Percentiles rank a stretch among this genome's conserved stretches.
Evolutionary conservation across 495 filamentous ascomycete genomes (phyloP).

Genomic region (Penicillium manginii): DNA sequence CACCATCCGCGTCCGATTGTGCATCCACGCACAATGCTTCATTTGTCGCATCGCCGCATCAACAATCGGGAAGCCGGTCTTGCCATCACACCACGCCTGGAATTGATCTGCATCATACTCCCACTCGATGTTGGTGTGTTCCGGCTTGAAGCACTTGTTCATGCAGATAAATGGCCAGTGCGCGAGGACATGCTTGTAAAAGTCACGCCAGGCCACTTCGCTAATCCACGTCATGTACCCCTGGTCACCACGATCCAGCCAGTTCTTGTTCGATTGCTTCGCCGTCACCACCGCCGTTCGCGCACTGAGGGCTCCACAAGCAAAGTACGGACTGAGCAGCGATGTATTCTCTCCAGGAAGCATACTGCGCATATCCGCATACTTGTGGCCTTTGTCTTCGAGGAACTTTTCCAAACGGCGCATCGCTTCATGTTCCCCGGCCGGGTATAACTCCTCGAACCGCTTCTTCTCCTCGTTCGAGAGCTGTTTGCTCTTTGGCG

Average conservation of each 20-base stretch:
- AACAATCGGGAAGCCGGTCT: slow-evolving; percentile 84
- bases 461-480: slow-evolving; percentile 59
- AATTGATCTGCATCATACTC: slow-evolving; percentile 72
- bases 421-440: slow-evolving; percentile 77
- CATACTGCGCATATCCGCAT: slow-evolving; percentile 64
- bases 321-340: slow-evolving; percentile 77
- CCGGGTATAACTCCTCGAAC: slow-evolving; percentile 68
- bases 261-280: slow-evolving; percentile 68
- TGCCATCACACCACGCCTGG: slow-evolving; percentile 73
- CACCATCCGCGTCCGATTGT: slow-evolving; percentile 89
- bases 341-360: slow-evolving; percentile 67
- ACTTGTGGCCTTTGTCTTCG: slow-evolving; percentile 62
- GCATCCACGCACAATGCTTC: slow-evolving; percentile 74
- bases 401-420: slow-evolving; percentile 72
- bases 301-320: slow-evolving; percentile 75
- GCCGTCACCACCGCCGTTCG: slow-evolving; percentile 73
- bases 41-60: slow-evolving; percentile 94
- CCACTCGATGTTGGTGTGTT: slow-evolving; percentile 83
- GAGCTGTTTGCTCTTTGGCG: slow-evolving; percentile 67
- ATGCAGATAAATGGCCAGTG: slow-evolving; percentile 93
- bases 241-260: slow-evolving; percentile 67
- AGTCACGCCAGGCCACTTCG: slow-evolving; percentile 90
- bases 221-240: slow-evolving; percentile 81
- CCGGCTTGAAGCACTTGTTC: slow-evolving; percentile 91
- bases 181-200: slow-evolving; percentile 86